phyloP scores from a whole-genome alignment of 768 basidiomycete species.

The Rubroboletus satanas region DNA sequence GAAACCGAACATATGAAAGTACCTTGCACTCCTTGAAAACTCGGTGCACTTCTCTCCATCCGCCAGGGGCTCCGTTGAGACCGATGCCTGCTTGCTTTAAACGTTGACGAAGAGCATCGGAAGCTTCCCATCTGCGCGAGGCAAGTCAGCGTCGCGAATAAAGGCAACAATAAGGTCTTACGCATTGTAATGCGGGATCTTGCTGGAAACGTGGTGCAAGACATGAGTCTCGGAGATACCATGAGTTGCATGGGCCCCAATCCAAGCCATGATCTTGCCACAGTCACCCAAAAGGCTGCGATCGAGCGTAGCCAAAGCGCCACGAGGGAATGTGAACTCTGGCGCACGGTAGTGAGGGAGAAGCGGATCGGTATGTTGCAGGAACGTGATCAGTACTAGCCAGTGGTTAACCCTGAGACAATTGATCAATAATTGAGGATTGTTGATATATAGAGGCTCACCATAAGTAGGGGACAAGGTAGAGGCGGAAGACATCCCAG shows the following conservation, averaged over 20 bases:
- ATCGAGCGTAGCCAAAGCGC: conserved; percentile 89
- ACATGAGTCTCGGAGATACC: conserved; percentile 96
- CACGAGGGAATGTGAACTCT: conserved; percentile 91
- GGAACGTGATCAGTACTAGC: conserved; percentile 94
- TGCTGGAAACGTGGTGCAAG: conserved; percentile 86
- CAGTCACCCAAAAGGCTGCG: conserved; percentile 75
- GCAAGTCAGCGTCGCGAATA: not conserved
- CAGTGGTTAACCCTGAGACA: conserved; percentile 77
- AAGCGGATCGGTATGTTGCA: conserved; percentile 95
- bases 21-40: conserved; percentile 78
- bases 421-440: not conserved
- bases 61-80: conserved; percentile 68
- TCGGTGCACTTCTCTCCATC: conserved; percentile 78
- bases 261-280: conserved; percentile 76
- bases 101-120: conserved; percentile 75
- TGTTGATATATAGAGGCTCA: conserved; percentile 12
- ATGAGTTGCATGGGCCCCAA: conserved; percentile 82
- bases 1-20: not conserved
- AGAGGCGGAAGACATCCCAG: conserved; percentile 68
- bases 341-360: conserved; percentile 90
- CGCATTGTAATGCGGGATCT: conserved; percentile 94
- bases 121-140: conserved; percentile 76
- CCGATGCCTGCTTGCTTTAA: conserved; percentile 55
- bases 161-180: conserved; percentile 28
- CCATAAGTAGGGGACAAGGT: conserved; percentile 89